A percentile compares a stretch with the other conserved stretches of the same genome.
Evolutionary conservation across 2,329 filamentous ascomycete species (phyloP).

Genomic region (Remersonia thermophila): DNA sequence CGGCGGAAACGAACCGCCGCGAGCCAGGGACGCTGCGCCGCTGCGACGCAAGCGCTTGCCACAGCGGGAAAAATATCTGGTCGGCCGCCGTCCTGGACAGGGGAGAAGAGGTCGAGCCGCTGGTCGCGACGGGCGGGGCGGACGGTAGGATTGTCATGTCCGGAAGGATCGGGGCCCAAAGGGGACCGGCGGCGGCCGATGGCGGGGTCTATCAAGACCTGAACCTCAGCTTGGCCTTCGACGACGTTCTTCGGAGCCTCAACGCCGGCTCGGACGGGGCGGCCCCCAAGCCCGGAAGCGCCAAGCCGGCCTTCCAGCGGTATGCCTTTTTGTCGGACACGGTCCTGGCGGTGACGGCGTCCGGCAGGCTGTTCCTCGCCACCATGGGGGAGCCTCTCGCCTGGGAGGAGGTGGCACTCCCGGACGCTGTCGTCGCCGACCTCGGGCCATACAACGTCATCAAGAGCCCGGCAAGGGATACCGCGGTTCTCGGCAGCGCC

Average conservation of each 20-base stretch:
- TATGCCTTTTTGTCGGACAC: constrained; percentile 49
- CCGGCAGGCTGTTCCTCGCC: constrained; percentile 45
- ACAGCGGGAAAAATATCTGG: constrained; percentile 89
- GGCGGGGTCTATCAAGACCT: constrained; percentile 4
- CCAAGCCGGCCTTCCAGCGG: constrained; percentile 39
- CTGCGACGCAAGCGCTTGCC: constrained; percentile 45
- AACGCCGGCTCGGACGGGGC: constrained; percentile 10
- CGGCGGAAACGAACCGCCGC: constrained; percentile 1
- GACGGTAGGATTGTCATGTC: constrained; percentile 56
- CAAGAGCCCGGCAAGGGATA: constrained; percentile 25
- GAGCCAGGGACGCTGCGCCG: constrained; percentile 33
- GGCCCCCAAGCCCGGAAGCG: constrained; percentile 12
- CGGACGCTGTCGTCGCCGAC: constrained; percentile 24
- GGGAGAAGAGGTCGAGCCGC: constrained; percentile 21
- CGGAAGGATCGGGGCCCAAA: not conserved
- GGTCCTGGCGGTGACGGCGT: constrained; percentile 44
- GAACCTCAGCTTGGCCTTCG: constrained; percentile 14
- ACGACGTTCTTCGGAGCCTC: constrained; percentile 20
- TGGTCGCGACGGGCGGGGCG: constrained; percentile 67
- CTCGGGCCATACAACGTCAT: constrained; percentile 37
- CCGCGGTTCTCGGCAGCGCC: constrained; percentile 37
- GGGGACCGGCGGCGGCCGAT: not conserved
- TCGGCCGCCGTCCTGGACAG: constrained; percentile 39
- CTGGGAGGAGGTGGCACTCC: constrained; percentile 33
- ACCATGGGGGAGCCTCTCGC: constrained; percentile 20